A percentile compares a stretch with the other conserved stretches of the same genome.
phyloP scores from a whole-genome alignment of 192 early-diverging fungal genomes.

The Geranomyces michiganensis region DNA sequence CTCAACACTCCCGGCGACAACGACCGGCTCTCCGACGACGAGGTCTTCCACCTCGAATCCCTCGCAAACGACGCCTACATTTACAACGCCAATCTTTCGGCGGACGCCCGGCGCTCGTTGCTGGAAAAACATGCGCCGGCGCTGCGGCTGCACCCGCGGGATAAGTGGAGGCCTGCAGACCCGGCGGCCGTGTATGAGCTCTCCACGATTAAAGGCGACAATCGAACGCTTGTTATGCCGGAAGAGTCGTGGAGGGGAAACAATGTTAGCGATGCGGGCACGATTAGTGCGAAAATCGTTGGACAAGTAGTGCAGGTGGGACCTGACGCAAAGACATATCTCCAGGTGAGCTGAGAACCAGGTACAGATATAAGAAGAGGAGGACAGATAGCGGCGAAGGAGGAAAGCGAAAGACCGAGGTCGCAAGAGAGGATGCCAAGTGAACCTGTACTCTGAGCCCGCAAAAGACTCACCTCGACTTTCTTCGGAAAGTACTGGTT shows the following conservation, averaged over 20 bases:
- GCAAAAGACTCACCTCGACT: background rate
- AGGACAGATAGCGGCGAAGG: no score
- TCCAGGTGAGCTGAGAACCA: conserved; percentile 23
- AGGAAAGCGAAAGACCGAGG: no score
- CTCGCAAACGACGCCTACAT: background rate
- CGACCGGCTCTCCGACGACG: conserved; percentile 7
- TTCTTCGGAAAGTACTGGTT: conserved; percentile 31
- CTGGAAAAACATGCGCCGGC: conserved; percentile 27
- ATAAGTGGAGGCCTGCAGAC: conserved; percentile 33
- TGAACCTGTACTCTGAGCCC: no score
- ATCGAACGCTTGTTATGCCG: conserved; percentile 18
- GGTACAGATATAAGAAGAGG: background rate
- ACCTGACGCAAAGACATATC: conserved; percentile 22
- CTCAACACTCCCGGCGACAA: background rate
- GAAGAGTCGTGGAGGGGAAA: conserved; percentile 21
- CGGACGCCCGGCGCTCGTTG: conserved; percentile 18
- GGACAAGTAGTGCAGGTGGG: conserved; percentile 38
- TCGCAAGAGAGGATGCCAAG: no score
- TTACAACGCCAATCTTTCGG: conserved; percentile 17
- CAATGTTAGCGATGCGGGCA: background rate
- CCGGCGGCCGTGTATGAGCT: conserved; percentile 16
- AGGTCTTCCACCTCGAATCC: background rate
- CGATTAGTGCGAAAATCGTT: conserved; percentile 18
- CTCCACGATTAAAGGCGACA: background rate
- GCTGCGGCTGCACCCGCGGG: conserved; percentile 30